These are phyloP conservation scores for Blastocystis sp. DNA, from an alignment of 352 stramenopile genomes.

Conservation along the genomic window DNA sequence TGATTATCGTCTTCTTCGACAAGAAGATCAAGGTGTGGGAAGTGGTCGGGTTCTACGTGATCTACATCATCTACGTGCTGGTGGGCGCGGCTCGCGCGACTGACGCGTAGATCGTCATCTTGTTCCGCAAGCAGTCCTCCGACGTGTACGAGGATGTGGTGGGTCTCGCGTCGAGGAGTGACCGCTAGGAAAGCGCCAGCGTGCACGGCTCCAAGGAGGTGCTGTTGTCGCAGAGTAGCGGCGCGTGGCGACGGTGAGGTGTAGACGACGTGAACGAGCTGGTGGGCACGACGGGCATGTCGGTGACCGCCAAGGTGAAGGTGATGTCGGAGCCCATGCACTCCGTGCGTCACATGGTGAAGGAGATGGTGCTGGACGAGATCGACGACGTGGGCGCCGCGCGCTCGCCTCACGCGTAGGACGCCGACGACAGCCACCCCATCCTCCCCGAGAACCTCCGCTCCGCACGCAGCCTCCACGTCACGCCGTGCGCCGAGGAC, in stretches of 20 bases:
- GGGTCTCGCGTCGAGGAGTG: neutral
- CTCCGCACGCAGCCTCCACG: neutral
- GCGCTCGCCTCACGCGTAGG: neutral
- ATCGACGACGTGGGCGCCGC: constrained; percentile 21
- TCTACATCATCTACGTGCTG: constrained; percentile 81
- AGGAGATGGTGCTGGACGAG: constrained; percentile 70
- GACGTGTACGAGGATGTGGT: constrained; percentile 63
- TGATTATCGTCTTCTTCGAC: constrained; percentile 74
- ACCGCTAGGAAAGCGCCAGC: constrained; percentile 18
- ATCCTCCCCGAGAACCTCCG: constrained; percentile 32
- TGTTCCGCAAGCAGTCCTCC: constrained; percentile 65
- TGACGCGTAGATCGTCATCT: constrained; percentile 45
- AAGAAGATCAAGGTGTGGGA: constrained; percentile 74
- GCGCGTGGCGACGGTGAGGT: neutral
- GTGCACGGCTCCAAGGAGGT: constrained; percentile 26
- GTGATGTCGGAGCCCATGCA: constrained; percentile 69
- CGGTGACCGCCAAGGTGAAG: constrained; percentile 71
- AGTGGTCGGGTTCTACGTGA: constrained; percentile 77
- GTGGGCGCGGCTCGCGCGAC: neutral
- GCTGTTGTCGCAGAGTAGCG: constrained; percentile 20
- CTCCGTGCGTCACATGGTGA: constrained; percentile 50
- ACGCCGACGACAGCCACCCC: constrained; percentile 1
- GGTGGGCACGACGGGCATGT: constrained; percentile 60
- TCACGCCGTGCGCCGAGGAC: neutral
- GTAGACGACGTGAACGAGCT: constrained; percentile 68